Base-by-base conservation (phyloP, 2,329 filamentous ascomycete genomes). In the Pseudogymnoascus sp. region DNA sequence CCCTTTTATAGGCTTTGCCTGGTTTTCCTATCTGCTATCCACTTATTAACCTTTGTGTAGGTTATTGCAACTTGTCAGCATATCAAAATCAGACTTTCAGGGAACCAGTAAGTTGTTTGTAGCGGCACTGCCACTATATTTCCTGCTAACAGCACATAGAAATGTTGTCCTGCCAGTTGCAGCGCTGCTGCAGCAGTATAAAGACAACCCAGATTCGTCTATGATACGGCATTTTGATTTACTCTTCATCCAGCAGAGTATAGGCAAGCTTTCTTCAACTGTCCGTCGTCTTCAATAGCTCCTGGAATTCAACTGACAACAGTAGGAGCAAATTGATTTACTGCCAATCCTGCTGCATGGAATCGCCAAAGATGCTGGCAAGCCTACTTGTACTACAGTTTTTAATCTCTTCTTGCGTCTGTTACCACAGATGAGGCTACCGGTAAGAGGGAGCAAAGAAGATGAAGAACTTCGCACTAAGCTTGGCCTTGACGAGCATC, bases 221-320 rank as follows among this genome's bases (percentile, higher is more conserved):
- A 79, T 97, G 37, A 84, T 99, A 66, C 87, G 90, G 65, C 90
- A 96, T 71, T 89, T 97, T 68, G 92, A 97, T 74, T 78, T 97
- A 40, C 81, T 89, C 15, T 96, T 96, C 71, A 88, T 97, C 37
- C 90, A 95, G 70, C 90, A 96, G 71, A 94, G 93, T 39, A 78
- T 90, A 47, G 81, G 81, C 59, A 79, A 86, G 58, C 73, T 89
- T 17, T 78, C 80, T 1, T 73, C 80, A 9, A 72, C 75, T 13
- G 74, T 75, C 62, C 61, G 66, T 64, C 41, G 69, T 84, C 29
- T 41, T 78, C 81, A 2, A 73, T 15, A 8, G n/a, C 36, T 35
- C 6, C 10, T 35, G 9, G 4, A 6, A 50, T 17, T 31, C 17
- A 17, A 31, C 44, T 50, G 44, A 50, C 35, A 77, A 33, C 73